Evolutionary conservation across 116 monocot genomes (phyloP).

Genomic region (Iris pallida): DNA sequence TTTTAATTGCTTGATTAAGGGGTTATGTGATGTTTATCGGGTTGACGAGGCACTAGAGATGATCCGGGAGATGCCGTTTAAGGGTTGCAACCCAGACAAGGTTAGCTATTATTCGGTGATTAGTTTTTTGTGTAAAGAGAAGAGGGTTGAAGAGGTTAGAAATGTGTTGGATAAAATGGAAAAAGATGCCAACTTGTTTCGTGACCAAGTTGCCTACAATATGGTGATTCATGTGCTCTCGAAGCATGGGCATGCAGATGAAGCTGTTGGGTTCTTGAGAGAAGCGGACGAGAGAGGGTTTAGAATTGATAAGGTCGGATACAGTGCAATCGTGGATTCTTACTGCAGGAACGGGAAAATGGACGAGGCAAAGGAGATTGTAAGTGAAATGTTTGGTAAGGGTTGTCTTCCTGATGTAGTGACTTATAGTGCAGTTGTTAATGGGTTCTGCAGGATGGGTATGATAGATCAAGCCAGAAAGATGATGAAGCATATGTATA

Average conservation of each 20-base stretch:
- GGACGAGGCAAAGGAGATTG: constrained; percentile 80
- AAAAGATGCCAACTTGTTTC: constrained; percentile 47
- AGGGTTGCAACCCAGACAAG: constrained; percentile 69
- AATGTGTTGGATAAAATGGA: constrained; percentile 60
- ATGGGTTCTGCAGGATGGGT: constrained; percentile 75
- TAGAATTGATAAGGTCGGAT: constrained; percentile 73
- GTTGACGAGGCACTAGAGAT: constrained; percentile 57
- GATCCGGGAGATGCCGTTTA: constrained; percentile 62
- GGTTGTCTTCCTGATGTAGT: constrained; percentile 76
- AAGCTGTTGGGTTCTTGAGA: constrained; percentile 56
- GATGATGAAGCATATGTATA: constrained; percentile 72
- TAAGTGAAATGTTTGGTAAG: constrained; percentile 66
- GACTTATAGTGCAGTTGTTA: constrained; percentile 73
- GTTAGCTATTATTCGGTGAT: constrained; percentile 83
- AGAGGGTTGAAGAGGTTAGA: constrained; percentile 51
- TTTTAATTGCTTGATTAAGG: constrained; percentile 89
- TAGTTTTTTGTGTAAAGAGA: constrained; percentile 76
- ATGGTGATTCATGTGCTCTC: constrained; percentile 69
- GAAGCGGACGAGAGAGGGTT: constrained; percentile 73
- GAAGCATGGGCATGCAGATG: constrained; percentile 82
- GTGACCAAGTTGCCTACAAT: constrained; percentile 79
- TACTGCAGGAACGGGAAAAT: constrained; percentile 68
- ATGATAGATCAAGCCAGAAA: constrained; percentile 73
- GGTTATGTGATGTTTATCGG: constrained; percentile 51
- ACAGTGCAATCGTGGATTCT: constrained; percentile 70